Conservation (phyloP, 257 asterid genomes). For the Solanum chilense region DNA sequence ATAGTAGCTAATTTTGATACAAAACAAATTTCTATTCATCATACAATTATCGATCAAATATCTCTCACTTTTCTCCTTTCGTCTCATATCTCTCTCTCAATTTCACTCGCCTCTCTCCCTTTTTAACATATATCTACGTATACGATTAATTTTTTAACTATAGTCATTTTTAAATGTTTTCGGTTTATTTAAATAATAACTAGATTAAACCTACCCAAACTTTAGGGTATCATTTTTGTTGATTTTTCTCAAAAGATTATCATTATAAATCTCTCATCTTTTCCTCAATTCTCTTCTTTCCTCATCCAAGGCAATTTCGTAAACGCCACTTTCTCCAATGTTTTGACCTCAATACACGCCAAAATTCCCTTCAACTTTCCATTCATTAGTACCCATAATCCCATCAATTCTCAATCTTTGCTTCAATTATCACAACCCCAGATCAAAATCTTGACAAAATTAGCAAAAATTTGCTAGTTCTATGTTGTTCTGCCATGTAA, state of each 20-base stretch:
- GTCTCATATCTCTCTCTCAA: no score
- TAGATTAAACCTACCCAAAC: background rate
- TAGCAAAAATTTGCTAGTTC: background rate
- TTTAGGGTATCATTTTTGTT: background rate
- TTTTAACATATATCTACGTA: no score
- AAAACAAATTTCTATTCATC: background rate
- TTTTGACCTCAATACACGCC: background rate
- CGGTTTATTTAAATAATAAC: background rate
- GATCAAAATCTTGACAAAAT: background rate
- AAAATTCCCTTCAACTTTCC: background rate
- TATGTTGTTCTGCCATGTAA: background rate
- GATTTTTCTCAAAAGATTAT: background rate
- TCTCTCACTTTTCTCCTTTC: background rate
- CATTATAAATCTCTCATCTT: background rate
- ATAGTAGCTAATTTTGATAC: background rate
- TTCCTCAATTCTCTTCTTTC: background rate
- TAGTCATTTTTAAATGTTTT: no score
- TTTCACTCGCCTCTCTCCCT: background rate
- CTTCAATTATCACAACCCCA: background rate
- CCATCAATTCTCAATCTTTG: background rate
- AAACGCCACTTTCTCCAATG: background rate
- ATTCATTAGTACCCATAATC: background rate
- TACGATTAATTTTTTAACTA: no score
- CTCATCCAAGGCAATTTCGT: background rate
- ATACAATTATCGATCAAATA: background rate